Conservation (phyloP, 1,284 basidiomycete species). For the Fomitiporia mediterranea region DNA sequence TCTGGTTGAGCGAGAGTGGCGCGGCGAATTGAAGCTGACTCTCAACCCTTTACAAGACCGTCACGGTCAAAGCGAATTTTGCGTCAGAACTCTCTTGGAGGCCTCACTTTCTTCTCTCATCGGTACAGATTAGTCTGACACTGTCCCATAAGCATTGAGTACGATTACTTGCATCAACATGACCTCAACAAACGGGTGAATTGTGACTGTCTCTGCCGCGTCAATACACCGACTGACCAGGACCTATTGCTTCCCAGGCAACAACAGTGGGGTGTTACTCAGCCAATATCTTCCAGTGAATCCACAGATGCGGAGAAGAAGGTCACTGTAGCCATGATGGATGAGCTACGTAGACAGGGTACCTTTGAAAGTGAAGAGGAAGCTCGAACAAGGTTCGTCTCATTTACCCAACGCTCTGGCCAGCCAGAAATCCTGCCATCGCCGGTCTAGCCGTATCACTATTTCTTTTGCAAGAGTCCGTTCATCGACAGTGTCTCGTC, state of each 20-base stretch:
- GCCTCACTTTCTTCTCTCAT: no score
- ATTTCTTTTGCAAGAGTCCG: not conserved
- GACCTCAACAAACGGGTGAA: conserved; percentile 16
- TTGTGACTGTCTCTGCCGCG: not conserved
- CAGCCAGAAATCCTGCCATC: not conserved
- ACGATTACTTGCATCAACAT: not conserved
- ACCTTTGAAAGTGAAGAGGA: conserved; percentile 92
- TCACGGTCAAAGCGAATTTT: no score
- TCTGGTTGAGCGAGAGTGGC: no score
- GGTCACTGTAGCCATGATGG: conserved; percentile 84
- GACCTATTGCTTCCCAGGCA: conserved; percentile 6
- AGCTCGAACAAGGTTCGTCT: conserved; percentile 77
- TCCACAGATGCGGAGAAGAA: conserved; percentile 71
- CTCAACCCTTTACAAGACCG: not conserved
- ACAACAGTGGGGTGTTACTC: conserved; percentile 61
- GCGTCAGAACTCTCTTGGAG: no score
- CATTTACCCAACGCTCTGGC: conserved; percentile 21
- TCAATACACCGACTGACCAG: not conserved
- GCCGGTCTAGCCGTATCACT: conserved; percentile 3
- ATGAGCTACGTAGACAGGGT: conserved; percentile 82
- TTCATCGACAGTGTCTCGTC: not conserved
- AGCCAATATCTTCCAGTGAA: conserved; percentile 83
- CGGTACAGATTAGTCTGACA: not conserved
- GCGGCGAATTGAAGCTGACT: not conserved
- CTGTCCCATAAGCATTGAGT: not conserved